Conservation (phyloP, 2,329 filamentous ascomycete species). For the Paecilomyces fulvus region DNA sequence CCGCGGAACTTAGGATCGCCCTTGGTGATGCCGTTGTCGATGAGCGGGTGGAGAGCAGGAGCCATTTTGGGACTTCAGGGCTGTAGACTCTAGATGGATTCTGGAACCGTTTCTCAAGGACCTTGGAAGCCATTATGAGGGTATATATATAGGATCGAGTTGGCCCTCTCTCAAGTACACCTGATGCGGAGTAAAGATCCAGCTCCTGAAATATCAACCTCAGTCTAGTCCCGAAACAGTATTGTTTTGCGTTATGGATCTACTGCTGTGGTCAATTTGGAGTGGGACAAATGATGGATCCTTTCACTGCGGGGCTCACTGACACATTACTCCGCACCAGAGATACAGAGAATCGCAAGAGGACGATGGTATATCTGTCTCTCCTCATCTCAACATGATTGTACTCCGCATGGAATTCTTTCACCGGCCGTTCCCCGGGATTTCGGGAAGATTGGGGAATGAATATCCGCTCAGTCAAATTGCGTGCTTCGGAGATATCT, state of each 20-base stretch:
- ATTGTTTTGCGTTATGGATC: background rate
- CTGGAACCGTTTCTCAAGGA: background rate
- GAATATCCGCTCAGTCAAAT: background rate
- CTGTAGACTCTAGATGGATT: background rate
- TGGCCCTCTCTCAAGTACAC: background rate
- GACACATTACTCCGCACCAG: background rate
- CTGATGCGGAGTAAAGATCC: background rate
- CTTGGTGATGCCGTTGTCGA: conserved; percentile 54
- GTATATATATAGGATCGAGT: background rate
- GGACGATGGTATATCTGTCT: background rate
- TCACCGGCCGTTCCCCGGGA: background rate
- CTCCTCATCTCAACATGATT: background rate
- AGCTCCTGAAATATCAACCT: background rate
- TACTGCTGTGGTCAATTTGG: background rate
- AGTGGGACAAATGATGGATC: background rate
- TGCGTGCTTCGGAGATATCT: background rate
- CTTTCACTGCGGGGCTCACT: background rate
- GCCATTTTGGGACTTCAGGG: conserved; percentile 1
- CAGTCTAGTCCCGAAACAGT: background rate
- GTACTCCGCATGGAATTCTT: background rate
- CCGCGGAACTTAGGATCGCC: conserved; percentile 49
- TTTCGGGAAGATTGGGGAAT: background rate
- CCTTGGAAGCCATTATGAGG: background rate
- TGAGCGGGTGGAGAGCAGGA: conserved; percentile 50
- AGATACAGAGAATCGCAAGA: background rate